Percentiles rank a stretch among this genome's conserved stretches.
phyloP scores from a whole-genome alignment of 352 stramenopile species.

The Saprolegnia parasitica region DNA sequence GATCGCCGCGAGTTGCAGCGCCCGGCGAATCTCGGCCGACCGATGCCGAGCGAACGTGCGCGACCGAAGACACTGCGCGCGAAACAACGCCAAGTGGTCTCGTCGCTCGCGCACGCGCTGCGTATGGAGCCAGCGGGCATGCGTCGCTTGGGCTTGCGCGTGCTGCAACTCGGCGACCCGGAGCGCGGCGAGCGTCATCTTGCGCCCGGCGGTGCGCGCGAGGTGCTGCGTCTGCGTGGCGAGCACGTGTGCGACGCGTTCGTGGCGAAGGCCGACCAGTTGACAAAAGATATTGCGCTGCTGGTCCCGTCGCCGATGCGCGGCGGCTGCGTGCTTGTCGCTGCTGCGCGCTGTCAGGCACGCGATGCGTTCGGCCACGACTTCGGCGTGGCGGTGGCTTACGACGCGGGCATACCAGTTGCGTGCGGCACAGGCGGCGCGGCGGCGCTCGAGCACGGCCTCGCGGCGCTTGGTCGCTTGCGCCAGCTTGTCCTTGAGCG shows the following conservation, averaged over 20 bases:
- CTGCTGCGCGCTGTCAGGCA: neutral
- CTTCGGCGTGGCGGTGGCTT: constrained; percentile 8
- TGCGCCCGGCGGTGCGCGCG: neutral
- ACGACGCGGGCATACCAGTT: constrained; percentile 26
- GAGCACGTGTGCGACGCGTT: constrained; percentile 14
- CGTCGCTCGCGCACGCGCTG: constrained; percentile 11
- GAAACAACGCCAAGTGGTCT: constrained; percentile 1
- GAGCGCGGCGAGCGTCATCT: neutral
- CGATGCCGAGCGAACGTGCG: constrained; percentile 5
- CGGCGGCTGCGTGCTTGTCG: constrained; percentile 1
- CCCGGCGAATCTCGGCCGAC: constrained; percentile 15
- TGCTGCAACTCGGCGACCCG: constrained; percentile 5
- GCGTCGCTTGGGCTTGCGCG: neutral
- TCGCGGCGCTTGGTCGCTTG: constrained; percentile 22
- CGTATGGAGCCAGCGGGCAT: constrained; percentile 11
- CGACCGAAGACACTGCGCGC: constrained; percentile 13
- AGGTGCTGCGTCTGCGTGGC: neutral
- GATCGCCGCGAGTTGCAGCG: constrained; percentile 5
- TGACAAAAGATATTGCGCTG: constrained; percentile 6
- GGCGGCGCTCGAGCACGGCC: constrained; percentile 3
- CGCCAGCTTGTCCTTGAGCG: constrained; percentile 2
- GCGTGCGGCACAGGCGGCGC: neutral
- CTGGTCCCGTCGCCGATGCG: neutral
- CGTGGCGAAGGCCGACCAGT: neutral
- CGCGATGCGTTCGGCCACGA: neutral